Evolutionary conservation across 805 yeast species (phyloP).

Genomic region (Allodekkera sacchari): DNA sequence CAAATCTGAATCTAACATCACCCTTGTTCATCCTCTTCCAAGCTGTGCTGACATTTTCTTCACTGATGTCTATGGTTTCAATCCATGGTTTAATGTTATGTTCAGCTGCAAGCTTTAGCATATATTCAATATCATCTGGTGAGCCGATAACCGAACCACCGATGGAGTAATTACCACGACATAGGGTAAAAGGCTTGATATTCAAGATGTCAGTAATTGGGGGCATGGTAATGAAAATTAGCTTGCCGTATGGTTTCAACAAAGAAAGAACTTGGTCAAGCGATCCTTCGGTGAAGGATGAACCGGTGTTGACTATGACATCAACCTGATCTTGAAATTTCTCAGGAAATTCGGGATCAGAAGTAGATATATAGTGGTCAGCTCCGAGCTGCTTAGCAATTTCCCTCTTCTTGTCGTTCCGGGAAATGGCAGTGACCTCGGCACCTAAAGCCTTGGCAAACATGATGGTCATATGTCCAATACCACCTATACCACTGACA

Average conservation of each 20-base stretch:
- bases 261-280: constrained; percentile 15
- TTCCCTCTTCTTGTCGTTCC: constrained; percentile 38
- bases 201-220: constrained; percentile 28
- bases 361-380: constrained; percentile 44
- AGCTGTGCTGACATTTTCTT: constrained; percentile 31
- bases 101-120: constrained; percentile 40
- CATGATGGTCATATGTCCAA: constrained; percentile 35
- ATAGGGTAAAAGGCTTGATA: constrained; percentile 24
- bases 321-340: constrained; percentile 30
- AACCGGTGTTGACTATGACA: constrained; percentile 38
- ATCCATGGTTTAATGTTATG: constrained; percentile 40
- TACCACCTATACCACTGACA: constrained; percentile 37
- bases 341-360: constrained; percentile 33
- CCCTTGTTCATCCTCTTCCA: constrained; percentile 39
- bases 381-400: constrained; percentile 46
- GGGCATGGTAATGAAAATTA: constrained; percentile 18
- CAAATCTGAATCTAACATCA: constrained; percentile 46
- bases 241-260: constrained; percentile 23
- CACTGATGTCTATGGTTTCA: constrained; percentile 39
- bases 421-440: constrained; percentile 48
- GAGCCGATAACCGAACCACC: constrained; percentile 32
- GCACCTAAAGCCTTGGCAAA: constrained; percentile 55
- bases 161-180: constrained; percentile 23
- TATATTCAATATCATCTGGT: constrained; percentile 33
- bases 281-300: constrained; percentile 25